phyloP scores from a whole-genome alignment of 2,329 filamentous ascomycete genomes.

The Ophiostoma sp. region DNA sequence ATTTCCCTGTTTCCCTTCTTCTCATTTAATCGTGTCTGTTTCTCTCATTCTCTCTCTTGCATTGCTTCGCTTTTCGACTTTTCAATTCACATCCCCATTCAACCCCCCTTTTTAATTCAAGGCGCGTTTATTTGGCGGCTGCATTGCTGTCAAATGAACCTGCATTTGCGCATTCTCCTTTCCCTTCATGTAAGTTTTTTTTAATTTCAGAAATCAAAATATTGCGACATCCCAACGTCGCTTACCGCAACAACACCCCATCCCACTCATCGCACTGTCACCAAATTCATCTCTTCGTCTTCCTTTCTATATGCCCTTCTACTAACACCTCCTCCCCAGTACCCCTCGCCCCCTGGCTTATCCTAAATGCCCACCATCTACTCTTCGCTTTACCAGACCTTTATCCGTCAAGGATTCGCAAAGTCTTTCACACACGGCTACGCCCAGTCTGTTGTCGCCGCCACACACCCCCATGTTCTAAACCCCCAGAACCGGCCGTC shows the following conservation, averaged over 20 bases:
- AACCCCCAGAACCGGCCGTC: slow-evolving; percentile 69
- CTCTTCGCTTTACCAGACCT: slow-evolving; percentile 69
- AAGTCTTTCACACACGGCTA: slow-evolving; percentile 98
- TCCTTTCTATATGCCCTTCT: neutral
- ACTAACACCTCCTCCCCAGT: slow-evolving; percentile 38
- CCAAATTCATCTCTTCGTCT: neutral
- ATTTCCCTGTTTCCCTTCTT: neutral
- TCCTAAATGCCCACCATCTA: slow-evolving; percentile 88
- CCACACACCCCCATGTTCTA: slow-evolving; percentile 76
- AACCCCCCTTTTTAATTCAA: slow-evolving; percentile 31
- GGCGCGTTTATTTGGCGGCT: slow-evolving; percentile 93
- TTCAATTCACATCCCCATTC: neutral
- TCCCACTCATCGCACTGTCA: neutral
- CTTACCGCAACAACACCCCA: neutral
- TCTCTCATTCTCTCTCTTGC: neutral
- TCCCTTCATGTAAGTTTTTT: slow-evolving; percentile 61
- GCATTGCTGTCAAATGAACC: slow-evolving; percentile 94
- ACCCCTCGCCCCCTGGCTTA: slow-evolving; percentile 61
- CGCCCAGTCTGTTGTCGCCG: slow-evolving; percentile 95
- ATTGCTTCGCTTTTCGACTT: slow-evolving; percentile 20
- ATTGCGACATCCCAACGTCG: neutral
- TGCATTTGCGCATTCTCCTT: slow-evolving; percentile 68
- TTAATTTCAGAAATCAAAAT: neutral
- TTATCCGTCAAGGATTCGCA: slow-evolving; percentile 95
- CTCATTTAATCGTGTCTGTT: slow-evolving; percentile 2